phyloP scores from a whole-genome alignment of 148 eudicot species.

The Rhododendron kiyosumense region DNA sequence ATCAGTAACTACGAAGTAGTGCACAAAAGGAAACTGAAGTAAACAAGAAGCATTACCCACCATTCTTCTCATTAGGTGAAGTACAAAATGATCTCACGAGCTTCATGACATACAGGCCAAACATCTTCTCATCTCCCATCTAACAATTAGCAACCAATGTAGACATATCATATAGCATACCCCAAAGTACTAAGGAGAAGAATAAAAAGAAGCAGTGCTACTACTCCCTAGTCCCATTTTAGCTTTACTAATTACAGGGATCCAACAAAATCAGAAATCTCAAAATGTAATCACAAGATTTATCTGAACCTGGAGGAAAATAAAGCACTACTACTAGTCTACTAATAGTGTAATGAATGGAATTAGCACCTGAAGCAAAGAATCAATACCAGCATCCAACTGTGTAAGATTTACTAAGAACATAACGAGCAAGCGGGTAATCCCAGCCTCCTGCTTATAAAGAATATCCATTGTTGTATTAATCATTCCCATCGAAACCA shows the following conservation, averaged over 20 bases:
- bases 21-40: background rate
- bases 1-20: background rate
- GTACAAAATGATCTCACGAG: constrained; percentile 93
- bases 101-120: constrained; percentile 77
- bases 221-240: background rate
- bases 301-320: background rate
- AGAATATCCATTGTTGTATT: constrained; percentile 55
- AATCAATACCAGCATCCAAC: constrained; percentile 79
- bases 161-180: background rate
- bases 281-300: background rate
- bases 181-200: background rate
- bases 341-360: background rate
- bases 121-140: constrained; percentile 81
- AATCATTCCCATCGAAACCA: constrained; percentile 66
- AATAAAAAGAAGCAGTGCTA: background rate
- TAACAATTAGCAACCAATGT: constrained; percentile 25
- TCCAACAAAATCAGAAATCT: background rate
- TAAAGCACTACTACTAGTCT: background rate
- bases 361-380: constrained; percentile 85
- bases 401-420: constrained; percentile 92
- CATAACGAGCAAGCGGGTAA: constrained; percentile 68
- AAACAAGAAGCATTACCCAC: constrained; percentile 28
- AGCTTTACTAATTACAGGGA: background rate
- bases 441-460: constrained; percentile 54
- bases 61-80: constrained; percentile 56